Evolutionary conservation across 257 asterid species (phyloP), one percentile per base, ranked within the genome.

Genomic region (Nicotiana sylvestris): DNA sequence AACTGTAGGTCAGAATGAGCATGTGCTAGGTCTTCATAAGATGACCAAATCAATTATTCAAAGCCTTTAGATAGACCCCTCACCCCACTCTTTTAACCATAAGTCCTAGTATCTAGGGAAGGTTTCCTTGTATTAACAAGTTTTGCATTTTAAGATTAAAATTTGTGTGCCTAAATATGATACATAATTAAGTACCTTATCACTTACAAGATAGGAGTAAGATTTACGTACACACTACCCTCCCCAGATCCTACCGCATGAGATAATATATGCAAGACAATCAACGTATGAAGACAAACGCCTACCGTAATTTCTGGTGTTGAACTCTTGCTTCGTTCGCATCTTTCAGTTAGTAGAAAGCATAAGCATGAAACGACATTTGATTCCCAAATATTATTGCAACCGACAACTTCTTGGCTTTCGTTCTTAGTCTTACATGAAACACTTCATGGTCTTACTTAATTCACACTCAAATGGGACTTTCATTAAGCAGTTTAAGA

Each of bases 41-140:
- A 49, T 25, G 79, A 49, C 79, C 79, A 74, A 70, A 70, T 70
- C 60, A 18, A 70, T 43, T 70, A 21, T 70, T 70, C 35, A 43
- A 70, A 70, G 8, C 35, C 60, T 70, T 35, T 68, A 43, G 18
- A 70, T 70, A 43, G 70, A 51, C 13, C 56, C 57, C 29, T 12
- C 77, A 8, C 1, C 6, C 66, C 10, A 60, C 66, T 8, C 33
- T 61, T 61, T 61, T 61, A 61, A 16, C 5, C 6, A 46, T 21
- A 46, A 46, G 5, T 51, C 4, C 39, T 74, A 49, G 79, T 25
- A 74, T 74, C 39, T 46, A 72, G 25, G 61, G 61, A 46, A 6
- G 43, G 79, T 49, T 49, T 6, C 37, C 21, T 74, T 74, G 61
- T 49, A 49, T 37, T 74, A 0, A 25, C 39, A 46, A 72, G 15